Evolutionary conservation across 2,329 filamentous ascomycete species (phyloP).

Genomic region (Dothideomycetes sp.): DNA sequence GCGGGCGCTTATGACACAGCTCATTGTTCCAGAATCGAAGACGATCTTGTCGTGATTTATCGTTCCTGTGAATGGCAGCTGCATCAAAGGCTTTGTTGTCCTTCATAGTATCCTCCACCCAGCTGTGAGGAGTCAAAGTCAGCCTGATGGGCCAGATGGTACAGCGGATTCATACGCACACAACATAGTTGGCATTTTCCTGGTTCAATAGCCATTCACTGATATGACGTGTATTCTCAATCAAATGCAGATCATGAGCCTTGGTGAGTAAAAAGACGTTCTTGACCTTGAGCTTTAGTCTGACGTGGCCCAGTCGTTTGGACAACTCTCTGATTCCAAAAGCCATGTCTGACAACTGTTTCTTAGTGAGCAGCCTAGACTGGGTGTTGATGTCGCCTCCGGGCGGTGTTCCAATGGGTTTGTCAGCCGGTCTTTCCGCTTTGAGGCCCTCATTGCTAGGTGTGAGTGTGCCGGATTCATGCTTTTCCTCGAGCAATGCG

Average conservation of each 20-base stretch:
- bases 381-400: conserved; percentile 32
- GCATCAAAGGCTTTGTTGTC: conserved; percentile 64
- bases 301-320: conserved; percentile 72
- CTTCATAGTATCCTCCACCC: conserved; percentile 67
- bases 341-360: conserved; percentile 91
- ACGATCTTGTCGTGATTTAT: conserved; percentile 43
- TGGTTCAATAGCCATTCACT: conserved; percentile 65
- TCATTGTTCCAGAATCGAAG: conserved; percentile 75
- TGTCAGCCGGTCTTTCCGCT: conserved; percentile 29
- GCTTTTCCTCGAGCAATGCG: conserved; percentile 40
- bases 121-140: conserved; percentile 19
- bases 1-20: conserved; percentile 66
- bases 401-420: conserved; percentile 24
- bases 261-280: conserved; percentile 86
- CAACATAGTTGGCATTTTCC: conserved; percentile 58
- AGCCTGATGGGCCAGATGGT: neutral
- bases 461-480: conserved; percentile 15
- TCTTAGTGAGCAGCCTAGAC: conserved; percentile 80
- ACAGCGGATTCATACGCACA: conserved; percentile 44
- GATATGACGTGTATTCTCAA: conserved; percentile 66
- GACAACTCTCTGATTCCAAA: conserved; percentile 88
- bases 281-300: conserved; percentile 68
- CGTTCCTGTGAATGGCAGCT: conserved; percentile 53
- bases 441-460: conserved; percentile 17
- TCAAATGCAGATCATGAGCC: conserved; percentile 71